A percentile compares a stretch with the other conserved stretches of the same genome.
Conservation (phyloP, 352 stramenopile species). For the Globisporangium viniferum region DNA sequence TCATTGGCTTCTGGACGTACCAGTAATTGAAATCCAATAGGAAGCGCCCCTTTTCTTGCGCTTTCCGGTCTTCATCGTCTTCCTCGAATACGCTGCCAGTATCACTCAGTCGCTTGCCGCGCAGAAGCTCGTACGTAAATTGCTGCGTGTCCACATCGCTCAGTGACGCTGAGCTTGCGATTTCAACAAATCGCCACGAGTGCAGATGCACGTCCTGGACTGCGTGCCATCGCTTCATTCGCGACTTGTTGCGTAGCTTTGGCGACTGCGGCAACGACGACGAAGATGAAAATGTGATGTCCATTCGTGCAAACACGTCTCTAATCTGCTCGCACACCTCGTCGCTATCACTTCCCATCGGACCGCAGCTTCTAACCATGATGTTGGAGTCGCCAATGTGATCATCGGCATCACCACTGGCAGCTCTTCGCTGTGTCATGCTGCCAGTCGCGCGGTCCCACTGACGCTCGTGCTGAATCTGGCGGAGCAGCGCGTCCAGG, state of each 20-base stretch:
- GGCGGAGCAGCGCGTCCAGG: not conserved
- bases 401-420: not conserved
- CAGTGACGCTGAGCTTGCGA: no score
- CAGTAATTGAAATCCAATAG: not conserved
- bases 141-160: not conserved
- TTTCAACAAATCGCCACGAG: not conserved
- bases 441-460: not conserved
- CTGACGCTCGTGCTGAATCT: conserved; percentile 1
- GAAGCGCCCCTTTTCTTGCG: not conserved
- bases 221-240: not conserved
- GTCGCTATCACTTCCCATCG: not conserved
- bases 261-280: no score
- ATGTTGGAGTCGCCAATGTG: not conserved
- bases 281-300: not conserved
- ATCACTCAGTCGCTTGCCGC: not conserved
- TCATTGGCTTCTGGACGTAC: not conserved
- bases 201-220: not conserved
- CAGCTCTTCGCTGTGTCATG: not conserved
- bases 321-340: not conserved
- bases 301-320: not conserved
- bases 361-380: not conserved
- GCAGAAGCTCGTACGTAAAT: not conserved
- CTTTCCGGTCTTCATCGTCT: not conserved
- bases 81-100: not conserved
- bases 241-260: not conserved